Evolutionary conservation across 345 rosid species (phyloP), one percentile per base, ranked within the genome.

Genomic region (Acer campestre): DNA sequence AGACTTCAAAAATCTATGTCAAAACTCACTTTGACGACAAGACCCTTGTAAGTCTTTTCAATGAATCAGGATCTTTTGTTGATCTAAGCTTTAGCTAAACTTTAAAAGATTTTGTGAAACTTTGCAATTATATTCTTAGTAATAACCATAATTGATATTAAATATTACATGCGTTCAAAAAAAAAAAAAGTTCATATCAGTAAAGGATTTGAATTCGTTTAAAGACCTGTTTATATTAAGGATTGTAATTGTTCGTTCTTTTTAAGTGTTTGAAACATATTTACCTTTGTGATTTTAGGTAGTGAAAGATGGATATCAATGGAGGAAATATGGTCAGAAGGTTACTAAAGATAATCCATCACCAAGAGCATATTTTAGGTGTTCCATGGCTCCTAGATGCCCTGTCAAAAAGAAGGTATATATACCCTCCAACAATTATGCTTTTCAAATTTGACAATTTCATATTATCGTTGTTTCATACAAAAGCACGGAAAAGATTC

Each of bases 271-370:
- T 51, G n/a, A 51, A 51, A 51, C 6, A 51, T 16, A 51, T 51
- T 7, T 6, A 58, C 10, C 6, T 9, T 42, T 55, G 48, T 59
- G n/a, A 48, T 66, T 65, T 75, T 40, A 90, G 94, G 67, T 67
- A 22, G 90, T 88, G 75, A 87, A 55, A 81, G 94, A 90, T 80
- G 92, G 94, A 70, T 82, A 83, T 66, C 92, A 88, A 77, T 89
- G 94, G 94, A 90, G 94, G 56, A 90, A 90, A 80, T 90, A 90
- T 18, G 94, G 92, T 1, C 92, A 90, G 72, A 90, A 90, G 79
- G 83, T 89, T 10, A 90, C 91, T 6, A 87, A 84, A 80, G 87
- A 90, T 64, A 89, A 89, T 63, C 83, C 91, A 5, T 89, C 91
- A 7, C 94, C 94, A 17, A 75, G 92, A 75, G 92, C 92, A 79